These are phyloP conservation scores for Neurospora africana DNA, from an alignment of 495 filamentous ascomycete genomes.

Conservation along the genomic window DNA sequence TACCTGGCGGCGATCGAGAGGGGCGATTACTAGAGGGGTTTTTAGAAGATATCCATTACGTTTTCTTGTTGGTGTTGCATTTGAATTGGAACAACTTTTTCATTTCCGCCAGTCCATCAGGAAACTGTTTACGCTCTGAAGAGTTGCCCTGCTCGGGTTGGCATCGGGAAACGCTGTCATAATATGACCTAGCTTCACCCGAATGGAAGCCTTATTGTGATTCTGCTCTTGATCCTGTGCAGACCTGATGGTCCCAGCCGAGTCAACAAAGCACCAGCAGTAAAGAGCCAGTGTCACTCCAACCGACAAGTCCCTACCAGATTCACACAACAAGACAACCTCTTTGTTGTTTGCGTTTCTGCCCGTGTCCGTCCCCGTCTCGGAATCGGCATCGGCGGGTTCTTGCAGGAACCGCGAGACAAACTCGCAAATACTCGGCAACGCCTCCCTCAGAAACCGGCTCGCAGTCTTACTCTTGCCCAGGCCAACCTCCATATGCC, in stretches of 20 bases:
- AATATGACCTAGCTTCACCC: constrained; percentile 66
- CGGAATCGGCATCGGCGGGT: background rate
- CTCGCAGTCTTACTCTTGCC: constrained; percentile 60
- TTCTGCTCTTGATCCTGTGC: constrained; percentile 13
- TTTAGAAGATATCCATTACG: constrained; percentile 3
- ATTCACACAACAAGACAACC: constrained; percentile 31
- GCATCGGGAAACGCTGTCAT: constrained; percentile 60
- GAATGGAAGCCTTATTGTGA: constrained; percentile 67
- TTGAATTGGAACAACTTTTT: background rate
- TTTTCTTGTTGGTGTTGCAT: background rate
- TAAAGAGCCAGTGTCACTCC: constrained; percentile 40
- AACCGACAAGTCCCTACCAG: constrained; percentile 32
- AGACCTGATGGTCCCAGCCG: constrained; percentile 17
- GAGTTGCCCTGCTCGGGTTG: constrained; percentile 68
- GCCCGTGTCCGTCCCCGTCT: background rate
- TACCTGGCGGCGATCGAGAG: constrained; percentile 57
- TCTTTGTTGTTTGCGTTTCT: constrained; percentile 5
- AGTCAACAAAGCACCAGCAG: constrained; percentile 30
- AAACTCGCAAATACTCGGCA: constrained; percentile 48
- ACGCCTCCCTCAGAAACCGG: constrained; percentile 56
- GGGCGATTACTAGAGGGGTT: constrained; percentile 11
- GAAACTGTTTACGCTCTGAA: constrained; percentile 82
- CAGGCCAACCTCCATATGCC: constrained; percentile 52
- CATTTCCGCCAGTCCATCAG: constrained; percentile 51
- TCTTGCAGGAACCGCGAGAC: constrained; percentile 16